phyloP scores from a whole-genome alignment of 2,329 filamentous ascomycete genomes.

The Alternaria infectoria region DNA sequence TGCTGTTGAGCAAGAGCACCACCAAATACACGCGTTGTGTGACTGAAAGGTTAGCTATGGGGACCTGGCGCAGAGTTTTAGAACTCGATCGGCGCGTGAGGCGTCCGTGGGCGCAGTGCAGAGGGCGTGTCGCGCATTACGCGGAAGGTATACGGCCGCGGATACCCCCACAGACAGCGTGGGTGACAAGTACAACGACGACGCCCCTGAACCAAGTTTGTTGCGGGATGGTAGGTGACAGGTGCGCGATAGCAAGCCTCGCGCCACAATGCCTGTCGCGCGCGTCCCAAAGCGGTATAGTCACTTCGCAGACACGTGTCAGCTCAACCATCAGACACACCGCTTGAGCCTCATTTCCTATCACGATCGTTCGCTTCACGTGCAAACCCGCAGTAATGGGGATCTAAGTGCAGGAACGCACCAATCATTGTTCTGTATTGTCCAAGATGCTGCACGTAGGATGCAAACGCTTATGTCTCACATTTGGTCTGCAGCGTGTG shows the following conservation, averaged over 20 bases:
- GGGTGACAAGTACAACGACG: neutral
- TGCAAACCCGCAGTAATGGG: neutral
- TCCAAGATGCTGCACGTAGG: neutral
- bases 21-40: too few species aligned
- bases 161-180: neutral
- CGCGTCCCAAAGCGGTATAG: neutral
- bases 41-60: neutral
- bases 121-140: neutral
- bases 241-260: neutral
- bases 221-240: neutral
- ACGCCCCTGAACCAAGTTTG: neutral
- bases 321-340: slow-evolving; percentile 10
- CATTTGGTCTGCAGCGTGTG: neutral
- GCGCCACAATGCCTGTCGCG: neutral
- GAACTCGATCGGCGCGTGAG: neutral
- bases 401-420: neutral
- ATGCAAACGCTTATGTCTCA: slow-evolving; percentile 6
- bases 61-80: neutral
- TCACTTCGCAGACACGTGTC: slow-evolving; percentile 6
- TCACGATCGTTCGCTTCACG: neutral
- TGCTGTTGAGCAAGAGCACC: too few species aligned
- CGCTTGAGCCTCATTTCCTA: slow-evolving; percentile 12
- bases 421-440: neutral
- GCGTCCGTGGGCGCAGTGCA: neutral
- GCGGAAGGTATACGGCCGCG: neutral